phyloP scores from a whole-genome alignment of 23 red algal species.

The Agarophyton chilense region DNA sequence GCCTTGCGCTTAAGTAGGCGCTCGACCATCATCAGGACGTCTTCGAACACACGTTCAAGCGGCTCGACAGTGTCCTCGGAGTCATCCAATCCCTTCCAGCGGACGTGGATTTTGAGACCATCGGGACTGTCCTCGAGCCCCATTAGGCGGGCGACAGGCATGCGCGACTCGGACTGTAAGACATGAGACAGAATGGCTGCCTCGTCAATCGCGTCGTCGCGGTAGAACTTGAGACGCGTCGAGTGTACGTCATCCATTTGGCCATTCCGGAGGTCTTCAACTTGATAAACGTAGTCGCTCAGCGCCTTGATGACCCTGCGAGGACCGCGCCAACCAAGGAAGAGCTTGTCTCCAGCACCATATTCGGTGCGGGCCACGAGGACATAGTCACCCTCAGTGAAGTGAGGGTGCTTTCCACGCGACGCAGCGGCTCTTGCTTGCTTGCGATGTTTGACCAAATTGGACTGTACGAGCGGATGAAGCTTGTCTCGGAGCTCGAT shows the following conservation, averaged over 20 bases:
- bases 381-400: background rate
- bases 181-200: background rate
- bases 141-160: background rate
- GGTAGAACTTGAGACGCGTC: slow-evolving; percentile 32
- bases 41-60: background rate
- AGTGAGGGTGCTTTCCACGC: slow-evolving; percentile 2
- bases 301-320: slow-evolving; percentile 18
- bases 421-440: slow-evolving; percentile 6
- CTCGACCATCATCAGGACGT: slow-evolving; percentile 11
- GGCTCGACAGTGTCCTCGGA: slow-evolving; percentile 1
- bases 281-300: slow-evolving; percentile 9
- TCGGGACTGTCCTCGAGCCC: background rate
- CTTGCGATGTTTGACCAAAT: background rate
- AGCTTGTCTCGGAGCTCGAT: background rate
- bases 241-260: background rate
- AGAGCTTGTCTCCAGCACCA: slow-evolving; percentile 4
- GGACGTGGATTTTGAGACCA: background rate
- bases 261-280: slow-evolving; percentile 4
- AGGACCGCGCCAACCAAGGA: slow-evolving; percentile 13
- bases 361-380: slow-evolving; percentile 3
- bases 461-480: slow-evolving; percentile 33
- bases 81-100: background rate
- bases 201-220: slow-evolving; percentile 2
- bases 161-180: background rate
- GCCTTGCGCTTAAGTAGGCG: background rate